Percentiles rank a stretch among this genome's conserved stretches.
Evolutionary conservation across 345 rosid genomes (phyloP).

Genomic region (Salix suchowensis): DNA sequence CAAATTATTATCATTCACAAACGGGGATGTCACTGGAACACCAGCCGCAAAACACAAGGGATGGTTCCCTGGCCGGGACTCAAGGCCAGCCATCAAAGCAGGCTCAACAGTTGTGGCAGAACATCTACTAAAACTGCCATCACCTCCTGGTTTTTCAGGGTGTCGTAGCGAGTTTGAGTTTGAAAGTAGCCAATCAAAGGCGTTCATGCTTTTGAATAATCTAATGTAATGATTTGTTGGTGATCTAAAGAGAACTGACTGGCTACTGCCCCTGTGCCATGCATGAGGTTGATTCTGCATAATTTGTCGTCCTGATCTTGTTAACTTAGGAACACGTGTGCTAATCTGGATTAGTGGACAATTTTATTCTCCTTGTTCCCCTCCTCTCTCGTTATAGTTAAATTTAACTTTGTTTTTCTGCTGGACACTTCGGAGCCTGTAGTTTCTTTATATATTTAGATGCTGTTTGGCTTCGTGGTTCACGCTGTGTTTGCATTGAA

Average conservation of each 20-base stretch:
- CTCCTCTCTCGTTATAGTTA: conserved; percentile 10
- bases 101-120: conserved; percentile 90
- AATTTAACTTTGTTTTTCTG: not conserved
- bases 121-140: conserved; percentile 57
- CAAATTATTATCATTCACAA: conserved; percentile 78
- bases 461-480: no score
- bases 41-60: conserved; percentile 90
- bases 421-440: not conserved
- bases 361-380: not conserved
- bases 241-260: conserved; percentile 29
- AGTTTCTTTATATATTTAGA: not conserved
- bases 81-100: conserved; percentile 86
- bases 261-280: conserved; percentile 47
- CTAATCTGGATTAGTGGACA: conserved; percentile 47
- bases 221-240: conserved; percentile 11
- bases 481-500: rapidly evolving
- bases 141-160: conserved; percentile 56
- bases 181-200: conserved; percentile 37
- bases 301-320: conserved; percentile 22
- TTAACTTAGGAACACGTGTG: conserved; percentile 55
- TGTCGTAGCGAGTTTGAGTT: conserved; percentile 37
- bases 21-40: conserved; percentile 73
- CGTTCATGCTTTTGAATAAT: conserved; percentile 17
- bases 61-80: conserved; percentile 49
- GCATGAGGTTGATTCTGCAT: conserved; percentile 48